Conservation (phyloP, 768 basidiomycete species). For the Leucocoprinus sp. region DNA sequence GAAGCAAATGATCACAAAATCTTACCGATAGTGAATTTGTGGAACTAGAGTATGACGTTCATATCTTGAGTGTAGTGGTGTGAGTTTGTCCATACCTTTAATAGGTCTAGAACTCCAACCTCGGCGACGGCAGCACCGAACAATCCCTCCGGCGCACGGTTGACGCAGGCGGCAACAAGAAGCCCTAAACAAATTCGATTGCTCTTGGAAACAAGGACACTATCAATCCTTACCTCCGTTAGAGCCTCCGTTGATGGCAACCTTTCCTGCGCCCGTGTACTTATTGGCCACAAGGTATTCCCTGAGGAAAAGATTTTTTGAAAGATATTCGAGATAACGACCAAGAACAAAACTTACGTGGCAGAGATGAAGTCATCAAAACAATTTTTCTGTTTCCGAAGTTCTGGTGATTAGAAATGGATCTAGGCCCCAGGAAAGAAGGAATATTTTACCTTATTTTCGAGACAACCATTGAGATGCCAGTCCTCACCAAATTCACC, state of each 20-base stretch:
- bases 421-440: not conserved
- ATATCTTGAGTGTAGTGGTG: slow-evolving; percentile 4
- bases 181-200: slow-evolving; percentile 37
- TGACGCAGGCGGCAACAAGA: slow-evolving; percentile 77
- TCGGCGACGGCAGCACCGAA: slow-evolving; percentile 77
- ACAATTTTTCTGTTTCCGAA: slow-evolving; percentile 45
- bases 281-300: slow-evolving; percentile 68
- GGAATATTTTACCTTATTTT: slow-evolving; percentile 47
- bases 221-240: slow-evolving; percentile 55
- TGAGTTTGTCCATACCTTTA: slow-evolving; percentile 43
- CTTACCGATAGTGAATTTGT: slow-evolving; percentile 67
- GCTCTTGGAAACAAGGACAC: not conserved
- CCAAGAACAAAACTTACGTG: slow-evolving; percentile 36
- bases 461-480: slow-evolving; percentile 65
- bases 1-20: slow-evolving; percentile 2
- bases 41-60: slow-evolving; percentile 36
- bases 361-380: slow-evolving; percentile 83
- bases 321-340: slow-evolving; percentile 1
- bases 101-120: slow-evolving; percentile 74
- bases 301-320: slow-evolving; percentile 24
- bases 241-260: slow-evolving; percentile 72
- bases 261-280: slow-evolving; percentile 58
- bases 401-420: not conserved
- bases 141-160: slow-evolving; percentile 66
- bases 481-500: slow-evolving; percentile 81